These are phyloP conservation scores for Podila horticola DNA, from an alignment of 192 early-diverging fungal genomes.

Conservation along the genomic window DNA sequence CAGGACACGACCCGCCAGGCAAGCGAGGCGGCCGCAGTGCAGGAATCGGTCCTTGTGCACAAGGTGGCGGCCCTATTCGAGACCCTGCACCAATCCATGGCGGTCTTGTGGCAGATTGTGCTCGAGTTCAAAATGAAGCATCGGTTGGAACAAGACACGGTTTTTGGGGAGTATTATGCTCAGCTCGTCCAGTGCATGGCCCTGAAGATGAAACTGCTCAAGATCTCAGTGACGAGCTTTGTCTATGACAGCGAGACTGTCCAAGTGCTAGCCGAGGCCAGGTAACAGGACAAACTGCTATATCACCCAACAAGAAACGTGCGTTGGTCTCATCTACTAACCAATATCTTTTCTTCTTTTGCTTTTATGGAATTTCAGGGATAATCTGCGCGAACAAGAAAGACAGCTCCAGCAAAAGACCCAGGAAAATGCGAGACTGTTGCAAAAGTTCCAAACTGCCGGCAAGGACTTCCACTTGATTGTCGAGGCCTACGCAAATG, in stretches of 20 bases:
- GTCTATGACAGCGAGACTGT: constrained; percentile 30
- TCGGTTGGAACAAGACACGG: constrained; percentile 24
- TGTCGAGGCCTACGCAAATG: constrained; percentile 32
- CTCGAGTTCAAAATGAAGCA: constrained; percentile 36
- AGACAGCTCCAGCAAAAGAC: constrained; percentile 4
- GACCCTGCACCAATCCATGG: constrained; percentile 15
- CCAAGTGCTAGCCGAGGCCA: neutral
- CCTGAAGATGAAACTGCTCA: constrained; percentile 31
- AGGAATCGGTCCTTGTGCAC: neutral
- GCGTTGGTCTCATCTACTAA: too few relatives aligned
- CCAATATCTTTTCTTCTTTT: neutral
- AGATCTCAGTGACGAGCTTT: constrained; percentile 1
- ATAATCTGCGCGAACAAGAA: constrained; percentile 6
- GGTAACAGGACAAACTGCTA: constrained; percentile 6
- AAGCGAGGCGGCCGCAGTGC: constrained; percentile 1
- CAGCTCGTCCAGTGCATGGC: constrained; percentile 24
- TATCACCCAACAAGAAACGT: neutral
- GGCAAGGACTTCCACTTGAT: constrained; percentile 45
- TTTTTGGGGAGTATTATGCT: constrained; percentile 30
- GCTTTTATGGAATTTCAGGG: constrained; percentile 5
- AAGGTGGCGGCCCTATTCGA: constrained; percentile 10
- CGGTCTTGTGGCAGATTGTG: constrained; percentile 31
- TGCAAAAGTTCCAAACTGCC: constrained; percentile 28
- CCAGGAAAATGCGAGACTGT: constrained; percentile 11
- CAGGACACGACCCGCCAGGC: neutral